Evolutionary conservation across 441 rosid genomes (phyloP).

Genomic region (Gossypium aridum): DNA sequence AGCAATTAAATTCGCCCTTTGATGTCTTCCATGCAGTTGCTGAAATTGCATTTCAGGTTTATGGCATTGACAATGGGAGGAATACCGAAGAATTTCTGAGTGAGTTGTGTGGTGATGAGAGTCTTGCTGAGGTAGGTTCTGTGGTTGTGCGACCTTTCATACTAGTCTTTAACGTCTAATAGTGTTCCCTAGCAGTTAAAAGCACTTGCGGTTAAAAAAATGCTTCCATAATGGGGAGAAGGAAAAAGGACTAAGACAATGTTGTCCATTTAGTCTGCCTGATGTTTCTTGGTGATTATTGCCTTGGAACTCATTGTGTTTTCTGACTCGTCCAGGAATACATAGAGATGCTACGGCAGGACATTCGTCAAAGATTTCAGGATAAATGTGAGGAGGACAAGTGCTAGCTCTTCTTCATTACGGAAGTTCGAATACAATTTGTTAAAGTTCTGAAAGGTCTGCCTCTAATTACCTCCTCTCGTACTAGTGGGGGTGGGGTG

Average conservation of each 20-base stretch:
- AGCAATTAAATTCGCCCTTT: conserved; percentile 39
- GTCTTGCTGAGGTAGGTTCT: conserved; percentile 49
- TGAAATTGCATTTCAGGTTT: conserved; percentile 43
- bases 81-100: conserved; percentile 37
- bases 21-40: conserved; percentile 61
- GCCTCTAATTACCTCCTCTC: background rate
- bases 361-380: conserved; percentile 30
- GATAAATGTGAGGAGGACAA: conserved; percentile 24
- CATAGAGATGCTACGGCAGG: conserved; percentile 47
- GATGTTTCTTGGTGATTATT: background rate
- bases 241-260: background rate
- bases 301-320: background rate
- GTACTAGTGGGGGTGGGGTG: background rate
- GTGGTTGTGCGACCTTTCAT: background rate
- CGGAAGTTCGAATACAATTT: background rate
- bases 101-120: conserved; percentile 47
- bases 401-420: background rate
- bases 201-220: background rate
- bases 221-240: background rate
- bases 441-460: background rate
- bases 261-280: background rate
- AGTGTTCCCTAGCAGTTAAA: background rate
- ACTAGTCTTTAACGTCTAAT: background rate
- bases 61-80: conserved; percentile 17
- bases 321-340: conserved; percentile 48